A percentile compares a stretch with the other conserved stretches of the same genome.
Conservation (phyloP, 2,329 filamentous ascomycete genomes). For the Ophioceras dolichostomum region DNA sequence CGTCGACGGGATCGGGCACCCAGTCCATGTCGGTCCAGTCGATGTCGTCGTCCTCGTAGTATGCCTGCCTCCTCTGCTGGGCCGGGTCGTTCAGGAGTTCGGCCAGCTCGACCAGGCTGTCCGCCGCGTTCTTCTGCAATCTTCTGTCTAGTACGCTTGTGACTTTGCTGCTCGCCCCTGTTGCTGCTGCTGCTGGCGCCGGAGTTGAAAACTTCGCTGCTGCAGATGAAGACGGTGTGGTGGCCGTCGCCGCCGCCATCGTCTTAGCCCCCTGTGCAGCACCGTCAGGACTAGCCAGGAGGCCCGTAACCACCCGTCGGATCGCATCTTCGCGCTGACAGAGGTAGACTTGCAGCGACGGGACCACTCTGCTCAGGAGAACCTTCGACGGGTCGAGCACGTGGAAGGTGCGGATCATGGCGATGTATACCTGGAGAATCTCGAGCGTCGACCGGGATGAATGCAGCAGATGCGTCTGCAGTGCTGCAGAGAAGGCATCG, state of each 20-base stretch:
- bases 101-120: conserved; percentile 54
- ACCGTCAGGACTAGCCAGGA: conserved; percentile 50
- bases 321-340: conserved; percentile 66
- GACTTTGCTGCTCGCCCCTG: not conserved
- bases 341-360: conserved; percentile 62
- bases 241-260: not conserved
- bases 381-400: conserved; percentile 67
- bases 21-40: conserved; percentile 91
- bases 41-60: conserved; percentile 52
- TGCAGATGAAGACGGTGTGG: too few relatives aligned
- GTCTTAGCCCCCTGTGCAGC: conserved; percentile 4
- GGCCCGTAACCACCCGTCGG: conserved; percentile 61
- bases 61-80: conserved; percentile 36
- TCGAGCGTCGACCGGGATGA: conserved; percentile 65
- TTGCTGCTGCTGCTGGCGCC: too few relatives aligned
- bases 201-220: too few relatives aligned
- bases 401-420: conserved; percentile 67
- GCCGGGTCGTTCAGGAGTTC: conserved; percentile 50
- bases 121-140: conserved; percentile 11
- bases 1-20: conserved; percentile 87
- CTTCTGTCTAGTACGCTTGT: not conserved
- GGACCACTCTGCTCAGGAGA: conserved; percentile 60
- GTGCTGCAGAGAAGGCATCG: conserved; percentile 51
- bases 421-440: conserved; percentile 66
- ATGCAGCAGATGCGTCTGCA: conserved; percentile 58